Percentiles rank a stretch among this genome's conserved stretches.
These are phyloP conservation scores for Trichoderma sp. DNA, from an alignment of 2,329 filamentous ascomycete species.

Conservation along the genomic window DNA sequence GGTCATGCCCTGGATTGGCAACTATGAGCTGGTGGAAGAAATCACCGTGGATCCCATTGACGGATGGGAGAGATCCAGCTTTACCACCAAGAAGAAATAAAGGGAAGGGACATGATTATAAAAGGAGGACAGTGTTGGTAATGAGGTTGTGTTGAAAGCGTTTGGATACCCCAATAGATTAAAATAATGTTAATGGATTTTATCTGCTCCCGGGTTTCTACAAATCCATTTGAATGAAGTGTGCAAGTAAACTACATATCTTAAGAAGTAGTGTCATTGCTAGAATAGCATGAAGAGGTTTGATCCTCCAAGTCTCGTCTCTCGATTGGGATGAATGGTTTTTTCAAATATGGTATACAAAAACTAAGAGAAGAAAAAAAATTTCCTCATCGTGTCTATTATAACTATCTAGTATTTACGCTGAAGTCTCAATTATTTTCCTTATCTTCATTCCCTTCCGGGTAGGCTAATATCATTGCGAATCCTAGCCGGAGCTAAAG, in stretches of 20 bases:
- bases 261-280: too few species aligned
- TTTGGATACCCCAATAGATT: constrained; percentile 16
- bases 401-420: too few species aligned
- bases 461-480: background rate
- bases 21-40: constrained; percentile 56
- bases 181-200: constrained; percentile 14
- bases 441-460: background rate
- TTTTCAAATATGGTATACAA: too few species aligned
- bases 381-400: too few species aligned
- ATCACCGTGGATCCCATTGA: constrained; percentile 54
- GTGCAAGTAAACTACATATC: too few species aligned
- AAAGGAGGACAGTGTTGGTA: background rate
- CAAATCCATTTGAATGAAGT: background rate
- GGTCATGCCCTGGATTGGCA: constrained; percentile 49
- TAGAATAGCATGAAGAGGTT: background rate
- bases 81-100: constrained; percentile 37
- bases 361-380: too few species aligned
- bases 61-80: constrained; percentile 60
- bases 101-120: background rate
- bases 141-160: background rate
- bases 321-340: background rate
- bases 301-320: background rate
- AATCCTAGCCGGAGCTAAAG: background rate
- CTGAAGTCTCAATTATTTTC: background rate
- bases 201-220: background rate